Percentiles rank a stretch among this genome's conserved stretches.
Evolutionary conservation across 495 filamentous ascomycete species (phyloP).

Genomic region (Barbatosphaeria neglecta): DNA sequence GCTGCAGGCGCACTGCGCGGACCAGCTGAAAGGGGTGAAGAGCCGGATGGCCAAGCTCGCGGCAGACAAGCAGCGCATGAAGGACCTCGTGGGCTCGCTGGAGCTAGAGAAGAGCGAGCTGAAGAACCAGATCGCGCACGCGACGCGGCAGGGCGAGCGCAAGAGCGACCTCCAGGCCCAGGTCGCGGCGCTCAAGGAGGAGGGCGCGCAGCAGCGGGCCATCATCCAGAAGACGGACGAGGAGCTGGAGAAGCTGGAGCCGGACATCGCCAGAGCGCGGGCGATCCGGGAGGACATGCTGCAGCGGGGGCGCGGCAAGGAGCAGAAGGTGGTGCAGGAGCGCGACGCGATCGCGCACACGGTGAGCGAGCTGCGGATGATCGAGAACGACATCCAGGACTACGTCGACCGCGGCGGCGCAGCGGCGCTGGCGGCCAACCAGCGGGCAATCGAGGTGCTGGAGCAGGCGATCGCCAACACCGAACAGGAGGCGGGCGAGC

Average conservation of each 20-base stretch:
- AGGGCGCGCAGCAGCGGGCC: slow-evolving; percentile 56
- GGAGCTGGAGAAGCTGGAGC: slow-evolving; percentile 57
- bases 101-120: slow-evolving; percentile 64
- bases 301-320: slow-evolving; percentile 56
- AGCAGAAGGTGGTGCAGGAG: slow-evolving; percentile 62
- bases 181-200: slow-evolving; percentile 59
- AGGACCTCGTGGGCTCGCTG: slow-evolving; percentile 49
- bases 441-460: slow-evolving; percentile 54
- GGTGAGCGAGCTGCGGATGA: slow-evolving; percentile 60
- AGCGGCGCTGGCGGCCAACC: slow-evolving; percentile 53
- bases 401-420: slow-evolving; percentile 72
- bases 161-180: slow-evolving; percentile 54
- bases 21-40: slow-evolving; percentile 52
- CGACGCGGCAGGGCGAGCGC: slow-evolving; percentile 64
- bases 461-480: slow-evolving; percentile 52
- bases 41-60: slow-evolving; percentile 50
- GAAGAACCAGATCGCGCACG: slow-evolving; percentile 53
- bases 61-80: slow-evolving; percentile 58
- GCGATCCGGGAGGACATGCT: slow-evolving; percentile 63
- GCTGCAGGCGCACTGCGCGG: slow-evolving; percentile 54
- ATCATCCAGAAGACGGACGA: slow-evolving; percentile 52
- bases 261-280: slow-evolving; percentile 62
- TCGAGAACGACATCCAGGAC: slow-evolving; percentile 64
- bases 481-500: slow-evolving; percentile 53
- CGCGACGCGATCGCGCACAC: slow-evolving; percentile 59